Base-by-base conservation (phyloP, 495 filamentous ascomycete genomes). In the Poronia punctata region DNA sequence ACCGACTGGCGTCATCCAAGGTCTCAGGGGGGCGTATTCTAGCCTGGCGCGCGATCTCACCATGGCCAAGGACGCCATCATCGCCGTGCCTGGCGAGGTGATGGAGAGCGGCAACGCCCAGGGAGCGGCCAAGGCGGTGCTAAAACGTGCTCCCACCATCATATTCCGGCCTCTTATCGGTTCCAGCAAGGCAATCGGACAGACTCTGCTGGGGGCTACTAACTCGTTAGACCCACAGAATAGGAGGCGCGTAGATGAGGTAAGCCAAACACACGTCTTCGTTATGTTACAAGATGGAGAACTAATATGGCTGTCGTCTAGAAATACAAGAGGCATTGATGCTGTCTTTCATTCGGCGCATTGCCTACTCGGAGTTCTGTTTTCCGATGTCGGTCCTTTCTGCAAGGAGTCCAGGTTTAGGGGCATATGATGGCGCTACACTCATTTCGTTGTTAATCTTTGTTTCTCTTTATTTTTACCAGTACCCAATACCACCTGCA, bases 21-120 rank as follows among this genome's bases (percentile, higher is more conserved):
- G 89, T 23, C 68, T 99, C 7, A 73, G 84, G 3, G 84, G 84
- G 9, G 93, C 86, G 3, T 86, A 87, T 43, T 64, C 76, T 21
- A 82, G 86, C 45, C 74, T 99, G 22, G 83, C 90, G 49, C 78
- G 86, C 10, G 94, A 99, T 60, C 69, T 99, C 37, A 68, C 88
- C 17, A 66, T 86, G 17, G 82, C 92, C 9, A 73, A 80, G 41
- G 86, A 97, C 64, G 93, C 90, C 1, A 86, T 97, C 45, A 84
- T 96, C 52, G 90, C 88, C n/a, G 85, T 97, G 24, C 88, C 90
- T 1, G 84, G 80, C 1, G 93, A 97, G 62, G 75, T 93, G 0
- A 79, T 92, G 65, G 90, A 97, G 56, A 86, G 84, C 49, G 75
- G 76, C 25, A 88, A 76, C 52, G 88, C 89, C 9, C 79, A 80